Evolutionary conservation across 139 green algal species (phyloP).

Genomic region (Chlamydomonas applanata): DNA sequence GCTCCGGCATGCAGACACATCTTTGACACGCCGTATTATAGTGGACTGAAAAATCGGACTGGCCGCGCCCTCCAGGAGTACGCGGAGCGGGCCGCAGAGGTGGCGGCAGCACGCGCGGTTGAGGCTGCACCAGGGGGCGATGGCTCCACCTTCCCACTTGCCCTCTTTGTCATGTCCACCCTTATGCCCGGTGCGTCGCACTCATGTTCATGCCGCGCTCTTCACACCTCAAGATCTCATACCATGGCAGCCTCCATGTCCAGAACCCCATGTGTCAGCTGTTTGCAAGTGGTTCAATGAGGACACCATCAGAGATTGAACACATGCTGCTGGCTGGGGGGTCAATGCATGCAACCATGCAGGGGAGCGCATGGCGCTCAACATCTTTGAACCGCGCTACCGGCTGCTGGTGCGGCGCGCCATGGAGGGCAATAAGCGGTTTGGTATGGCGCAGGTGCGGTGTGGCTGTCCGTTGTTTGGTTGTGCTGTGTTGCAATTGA

Average conservation of each 20-base stretch:
- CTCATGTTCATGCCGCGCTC: too few relatives aligned
- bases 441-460: conserved; percentile 69
- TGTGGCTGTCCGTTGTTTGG: not conserved
- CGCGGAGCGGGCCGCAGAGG: conserved; percentile 47
- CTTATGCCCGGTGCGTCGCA: conserved; percentile 83
- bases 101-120: conserved; percentile 18
- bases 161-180: conserved; percentile 90
- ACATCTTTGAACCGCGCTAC: conserved; percentile 96
- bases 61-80: conserved; percentile 57
- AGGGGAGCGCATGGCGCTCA: conserved; percentile 81
- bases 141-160: conserved; percentile 24
- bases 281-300: too few relatives aligned
- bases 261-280: too few relatives aligned
- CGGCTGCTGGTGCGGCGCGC: conserved; percentile 82
- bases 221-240: too few relatives aligned
- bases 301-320: too few relatives aligned
- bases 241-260: too few relatives aligned
- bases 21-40: too few relatives aligned
- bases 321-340: too few relatives aligned
- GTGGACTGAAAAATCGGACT: too few relatives aligned
- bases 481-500: too few relatives aligned
- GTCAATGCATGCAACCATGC: too few relatives aligned
- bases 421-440: conserved; percentile 70
- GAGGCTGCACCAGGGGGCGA: not conserved
- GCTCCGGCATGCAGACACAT: too few relatives aligned